A percentile compares a stretch with the other conserved stretches of the same genome.
phyloP scores from a whole-genome alignment of 148 eudicot genomes.

The Cornus controversa region DNA sequence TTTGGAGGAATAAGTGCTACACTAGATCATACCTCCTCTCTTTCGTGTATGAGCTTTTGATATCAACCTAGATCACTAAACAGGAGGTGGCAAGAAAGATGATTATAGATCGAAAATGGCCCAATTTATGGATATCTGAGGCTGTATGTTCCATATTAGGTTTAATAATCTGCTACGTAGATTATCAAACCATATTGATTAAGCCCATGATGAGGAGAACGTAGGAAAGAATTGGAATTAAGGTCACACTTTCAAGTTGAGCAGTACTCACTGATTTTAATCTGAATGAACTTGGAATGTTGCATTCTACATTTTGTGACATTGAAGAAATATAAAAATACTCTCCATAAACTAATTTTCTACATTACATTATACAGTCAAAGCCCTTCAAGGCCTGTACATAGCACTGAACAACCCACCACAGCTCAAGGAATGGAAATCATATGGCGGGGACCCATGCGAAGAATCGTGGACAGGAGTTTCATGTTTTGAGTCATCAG shows the following conservation, averaged over 20 bases:
- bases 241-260: background rate
- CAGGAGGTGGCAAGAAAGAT: background rate
- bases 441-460: slow-evolving; percentile 72
- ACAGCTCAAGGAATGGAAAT: slow-evolving; percentile 69
- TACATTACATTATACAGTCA: slow-evolving; percentile 41
- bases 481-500: slow-evolving; percentile 69
- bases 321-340: background rate
- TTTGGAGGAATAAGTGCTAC: background rate
- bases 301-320: background rate
- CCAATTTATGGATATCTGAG: background rate
- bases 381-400: slow-evolving; percentile 69
- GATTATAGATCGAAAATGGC: background rate
- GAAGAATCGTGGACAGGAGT: slow-evolving; percentile 81
- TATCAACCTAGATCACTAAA: background rate
- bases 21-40: too few relatives aligned
- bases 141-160: background rate
- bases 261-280: background rate
- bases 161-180: background rate
- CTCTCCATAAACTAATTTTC: background rate
- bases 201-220: background rate
- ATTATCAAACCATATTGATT: too few relatives aligned
- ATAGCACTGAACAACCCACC: slow-evolving; percentile 54
- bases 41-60: too few relatives aligned
- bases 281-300: background rate
- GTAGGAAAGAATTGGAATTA: background rate